These are phyloP conservation scores for Xylaria sp. DNA, from an alignment of 2,329 filamentous ascomycete genomes.

Conservation along the genomic window DNA sequence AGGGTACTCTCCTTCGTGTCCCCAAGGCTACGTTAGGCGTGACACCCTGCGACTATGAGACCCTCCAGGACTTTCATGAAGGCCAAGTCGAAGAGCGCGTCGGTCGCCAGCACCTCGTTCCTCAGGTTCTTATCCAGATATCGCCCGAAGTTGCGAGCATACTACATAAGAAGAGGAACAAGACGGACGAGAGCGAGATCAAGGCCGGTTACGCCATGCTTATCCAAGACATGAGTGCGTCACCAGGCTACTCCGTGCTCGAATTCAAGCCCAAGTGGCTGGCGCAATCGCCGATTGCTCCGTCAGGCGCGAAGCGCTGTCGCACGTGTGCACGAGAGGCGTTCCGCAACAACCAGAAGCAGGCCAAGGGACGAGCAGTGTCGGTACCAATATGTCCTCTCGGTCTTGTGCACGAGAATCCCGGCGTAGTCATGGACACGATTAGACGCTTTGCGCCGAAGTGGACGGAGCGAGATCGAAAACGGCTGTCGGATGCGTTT, in stretches of 20 bases:
- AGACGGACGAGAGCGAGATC: conserved; percentile 60
- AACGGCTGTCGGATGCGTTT: conserved; percentile 54
- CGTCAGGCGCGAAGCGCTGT: conserved; percentile 70
- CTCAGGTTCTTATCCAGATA: conserved; percentile 48
- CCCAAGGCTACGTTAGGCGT: conserved; percentile 65
- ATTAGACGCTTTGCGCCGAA: conserved; percentile 55
- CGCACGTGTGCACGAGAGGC: conserved; percentile 75
- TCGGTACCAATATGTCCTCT: conserved; percentile 70
- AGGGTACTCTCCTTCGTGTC: conserved; percentile 68
- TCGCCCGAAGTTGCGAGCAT: conserved; percentile 59
- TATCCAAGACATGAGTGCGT: conserved; percentile 76
- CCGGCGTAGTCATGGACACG: conserved; percentile 57
- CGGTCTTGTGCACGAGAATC: conserved; percentile 66
- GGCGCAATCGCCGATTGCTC: conserved; percentile 78
- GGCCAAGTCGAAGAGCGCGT: conserved; percentile 64
- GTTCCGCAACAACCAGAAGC: conserved; percentile 59
- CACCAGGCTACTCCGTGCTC: conserved; percentile 58
- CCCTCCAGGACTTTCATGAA: conserved; percentile 61
- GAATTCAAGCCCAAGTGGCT: conserved; percentile 92
- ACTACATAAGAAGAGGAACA: conserved; percentile 57
- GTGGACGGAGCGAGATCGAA: conserved; percentile 48
- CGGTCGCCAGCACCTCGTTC: conserved; percentile 50
- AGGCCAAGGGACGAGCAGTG: conserved; percentile 51
- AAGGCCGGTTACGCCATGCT: conserved; percentile 73
- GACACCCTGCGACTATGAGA: conserved; percentile 57